phyloP scores from a whole-genome alignment of 2,329 filamentous ascomycete genomes.

The Trichoderma gracile region DNA sequence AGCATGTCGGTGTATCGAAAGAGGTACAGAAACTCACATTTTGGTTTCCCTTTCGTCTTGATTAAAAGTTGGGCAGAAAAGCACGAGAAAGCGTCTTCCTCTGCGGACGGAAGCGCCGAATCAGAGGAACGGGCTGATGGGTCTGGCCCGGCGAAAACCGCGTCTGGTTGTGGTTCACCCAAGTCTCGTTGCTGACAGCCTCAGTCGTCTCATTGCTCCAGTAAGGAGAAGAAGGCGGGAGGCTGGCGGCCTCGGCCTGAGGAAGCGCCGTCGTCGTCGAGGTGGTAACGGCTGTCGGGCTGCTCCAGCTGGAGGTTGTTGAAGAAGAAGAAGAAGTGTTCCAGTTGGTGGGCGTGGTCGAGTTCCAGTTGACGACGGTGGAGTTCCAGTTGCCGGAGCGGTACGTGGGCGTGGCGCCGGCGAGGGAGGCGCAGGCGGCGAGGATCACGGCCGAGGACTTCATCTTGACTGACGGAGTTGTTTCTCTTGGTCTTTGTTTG shows the following conservation, averaged over 20 bases:
- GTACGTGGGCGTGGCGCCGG: slow-evolving; percentile 2
- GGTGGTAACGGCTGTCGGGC: not conserved
- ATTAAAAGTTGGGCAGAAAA: not conserved
- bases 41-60: not conserved
- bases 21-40: not conserved
- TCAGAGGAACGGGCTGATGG: not conserved
- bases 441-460: slow-evolving; percentile 19
- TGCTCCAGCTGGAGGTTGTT: not conserved
- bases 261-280: not conserved
- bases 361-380: not conserved
- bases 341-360: not conserved
- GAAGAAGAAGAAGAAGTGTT: not conserved
- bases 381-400: slow-evolving; percentile 7
- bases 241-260: not conserved
- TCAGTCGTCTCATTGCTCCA: not conserved
- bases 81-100: not conserved
- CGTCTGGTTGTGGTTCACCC: slow-evolving; percentile 4
- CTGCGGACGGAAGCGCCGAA: slow-evolving; percentile 13
- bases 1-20: too few species aligned
- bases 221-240: not conserved
- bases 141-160: not conserved
- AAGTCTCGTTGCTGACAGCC: slow-evolving; percentile 1
- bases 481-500: not conserved
- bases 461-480: slow-evolving; percentile 19
- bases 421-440: slow-evolving; percentile 15